Evolutionary conservation across 345 rosid species (phyloP).

Genomic region (Nasturtium officinale): DNA sequence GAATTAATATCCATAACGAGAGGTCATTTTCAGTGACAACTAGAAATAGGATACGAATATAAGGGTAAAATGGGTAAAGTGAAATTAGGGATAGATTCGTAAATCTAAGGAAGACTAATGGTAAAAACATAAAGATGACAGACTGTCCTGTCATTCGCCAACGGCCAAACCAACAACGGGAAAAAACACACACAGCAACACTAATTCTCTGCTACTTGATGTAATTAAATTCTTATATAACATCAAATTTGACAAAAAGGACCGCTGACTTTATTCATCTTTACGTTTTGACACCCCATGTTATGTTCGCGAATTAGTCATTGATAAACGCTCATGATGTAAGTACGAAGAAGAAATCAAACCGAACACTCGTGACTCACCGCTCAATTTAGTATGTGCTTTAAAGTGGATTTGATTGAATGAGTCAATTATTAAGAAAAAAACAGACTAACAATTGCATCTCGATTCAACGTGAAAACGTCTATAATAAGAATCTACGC

Average conservation of each 20-base stretch:
- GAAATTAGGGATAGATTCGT: not conserved
- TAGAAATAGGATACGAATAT: not conserved
- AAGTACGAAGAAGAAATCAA: not conserved
- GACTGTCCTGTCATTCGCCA: constrained; percentile 34
- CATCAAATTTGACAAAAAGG: constrained; percentile 11
- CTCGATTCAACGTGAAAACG: not conserved
- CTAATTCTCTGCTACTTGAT: not conserved
- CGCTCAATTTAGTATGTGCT: not conserved
- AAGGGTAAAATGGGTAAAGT: constrained; percentile 13
- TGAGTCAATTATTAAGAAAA: not conserved
- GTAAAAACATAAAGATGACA: constrained; percentile 30
- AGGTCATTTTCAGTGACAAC: constrained; percentile 24
- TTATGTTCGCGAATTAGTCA: constrained; percentile 9
- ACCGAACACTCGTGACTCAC: not conserved
- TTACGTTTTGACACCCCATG: constrained; percentile 34
- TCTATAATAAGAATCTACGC: not conserved
- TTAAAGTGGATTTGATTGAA: not conserved
- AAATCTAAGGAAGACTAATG: not conserved
- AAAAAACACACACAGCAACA: not conserved
- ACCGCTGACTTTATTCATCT: constrained; percentile 20
- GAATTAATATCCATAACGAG: constrained; percentile 12
- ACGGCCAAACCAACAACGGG: constrained; percentile 16
- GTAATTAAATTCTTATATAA: constrained; percentile 1
- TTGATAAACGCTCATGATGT: not conserved
- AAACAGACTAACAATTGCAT: not conserved